phyloP scores from a whole-genome alignment of 192 early-diverging fungal genomes.

The Entomortierella beljakovae region DNA sequence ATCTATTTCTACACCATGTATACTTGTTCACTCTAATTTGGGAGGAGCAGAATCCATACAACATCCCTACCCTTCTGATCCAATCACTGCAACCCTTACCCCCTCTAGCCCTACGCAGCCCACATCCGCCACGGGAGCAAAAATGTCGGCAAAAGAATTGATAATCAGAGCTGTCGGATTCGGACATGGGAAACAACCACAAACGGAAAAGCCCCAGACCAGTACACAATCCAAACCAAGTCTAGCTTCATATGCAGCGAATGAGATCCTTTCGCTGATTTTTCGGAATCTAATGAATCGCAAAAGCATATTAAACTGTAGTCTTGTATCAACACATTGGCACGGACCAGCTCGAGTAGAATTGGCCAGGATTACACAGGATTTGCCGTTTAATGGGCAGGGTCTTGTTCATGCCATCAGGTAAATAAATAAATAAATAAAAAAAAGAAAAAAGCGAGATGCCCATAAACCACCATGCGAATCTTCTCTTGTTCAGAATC shows the following conservation, averaged over 20 bases:
- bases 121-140: background rate
- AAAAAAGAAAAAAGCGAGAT: background rate
- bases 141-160: slow-evolving; percentile 2
- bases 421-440: slow-evolving; percentile 10
- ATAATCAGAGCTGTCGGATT: slow-evolving; percentile 3
- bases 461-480: background rate
- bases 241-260: slow-evolving; percentile 19
- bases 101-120: background rate
- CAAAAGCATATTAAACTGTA: slow-evolving; percentile 46
- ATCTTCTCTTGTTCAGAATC: background rate
- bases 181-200: background rate
- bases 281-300: slow-evolving; percentile 41
- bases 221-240: background rate
- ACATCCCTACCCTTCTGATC: background rate
- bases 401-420: slow-evolving; percentile 47
- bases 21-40: background rate
- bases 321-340: slow-evolving; percentile 43
- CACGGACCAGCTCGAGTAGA: slow-evolving; percentile 30
- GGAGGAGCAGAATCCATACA: background rate
- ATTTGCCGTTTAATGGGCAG: slow-evolving; percentile 41
- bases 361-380: slow-evolving; percentile 17
- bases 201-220: background rate
- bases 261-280: slow-evolving; percentile 28
- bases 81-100: background rate
- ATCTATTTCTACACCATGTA: slow-evolving; percentile 14